These are phyloP conservation scores for Phytophthora agathidicida DNA, from an alignment of 352 stramenopile species.

Conservation along the genomic window DNA sequence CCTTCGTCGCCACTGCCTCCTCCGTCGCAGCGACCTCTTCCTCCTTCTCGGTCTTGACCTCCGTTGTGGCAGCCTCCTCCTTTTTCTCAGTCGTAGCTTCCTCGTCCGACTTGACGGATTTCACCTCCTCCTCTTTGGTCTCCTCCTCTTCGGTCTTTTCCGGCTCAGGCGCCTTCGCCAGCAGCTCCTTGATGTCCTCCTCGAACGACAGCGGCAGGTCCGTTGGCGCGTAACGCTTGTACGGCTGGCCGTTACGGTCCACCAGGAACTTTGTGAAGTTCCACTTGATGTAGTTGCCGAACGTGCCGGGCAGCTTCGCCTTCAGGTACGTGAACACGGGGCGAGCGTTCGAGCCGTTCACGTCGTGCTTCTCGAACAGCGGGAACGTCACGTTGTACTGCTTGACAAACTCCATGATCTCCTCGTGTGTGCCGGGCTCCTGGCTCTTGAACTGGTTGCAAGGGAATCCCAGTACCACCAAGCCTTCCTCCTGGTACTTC, in stretches of 20 bases:
- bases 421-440: conserved; percentile 73
- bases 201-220: conserved; percentile 77
- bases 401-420: conserved; percentile 72
- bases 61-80: conserved; percentile 1
- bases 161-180: conserved; percentile 35
- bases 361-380: conserved; percentile 83
- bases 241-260: conserved; percentile 82
- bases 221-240: conserved; percentile 76
- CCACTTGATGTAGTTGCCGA: conserved; percentile 86
- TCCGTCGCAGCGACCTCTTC: conserved; percentile 13
- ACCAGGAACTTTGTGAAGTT: conserved; percentile 94
- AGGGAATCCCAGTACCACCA: conserved; percentile 84
- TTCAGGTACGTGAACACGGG: conserved; percentile 90
- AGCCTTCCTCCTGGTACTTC: conserved; percentile 68
- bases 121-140: conserved; percentile 19
- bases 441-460: conserved; percentile 86
- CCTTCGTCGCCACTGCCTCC: conserved; percentile 19
- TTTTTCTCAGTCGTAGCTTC: conserved; percentile 13
- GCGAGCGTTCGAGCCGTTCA: conserved; percentile 82
- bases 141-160: conserved; percentile 34
- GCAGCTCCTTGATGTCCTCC: conserved; percentile 45
- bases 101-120: conserved; percentile 21
- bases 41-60: conserved; percentile 24
- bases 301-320: conserved; percentile 63
- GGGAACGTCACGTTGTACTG: conserved; percentile 53